A percentile compares a stretch with the other conserved stretches of the same genome.
Evolutionary conservation across 495 filamentous ascomycete genomes (phyloP).

Genomic region (Penicillium pancosmium): DNA sequence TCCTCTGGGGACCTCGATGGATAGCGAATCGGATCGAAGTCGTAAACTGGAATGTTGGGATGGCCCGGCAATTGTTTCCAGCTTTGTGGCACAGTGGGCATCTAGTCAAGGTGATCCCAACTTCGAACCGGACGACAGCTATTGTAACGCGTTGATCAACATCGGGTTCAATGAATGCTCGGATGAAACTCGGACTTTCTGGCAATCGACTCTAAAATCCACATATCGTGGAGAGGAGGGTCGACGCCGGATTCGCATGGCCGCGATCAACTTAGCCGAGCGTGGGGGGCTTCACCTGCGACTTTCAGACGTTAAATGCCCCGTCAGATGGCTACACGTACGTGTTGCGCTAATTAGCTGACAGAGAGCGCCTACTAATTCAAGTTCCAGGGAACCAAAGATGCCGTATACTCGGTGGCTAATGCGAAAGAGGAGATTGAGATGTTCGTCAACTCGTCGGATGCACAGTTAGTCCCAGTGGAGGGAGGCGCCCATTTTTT

Average conservation of each 20-base stretch:
- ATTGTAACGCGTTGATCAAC: conserved; percentile 55
- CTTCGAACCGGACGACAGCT: conserved; percentile 58
- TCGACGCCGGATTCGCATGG: conserved; percentile 56
- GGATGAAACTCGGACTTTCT: conserved; percentile 47
- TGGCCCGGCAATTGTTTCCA: conserved; percentile 39
- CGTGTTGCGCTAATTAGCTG: conserved; percentile 11
- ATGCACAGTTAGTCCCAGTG: conserved; percentile 50
- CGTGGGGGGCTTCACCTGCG: conserved; percentile 59
- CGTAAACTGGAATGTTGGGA: conserved; percentile 61
- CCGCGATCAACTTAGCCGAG: conserved; percentile 57
- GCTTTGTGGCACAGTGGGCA: conserved; percentile 52
- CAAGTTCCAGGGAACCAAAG: conserved; percentile 50
- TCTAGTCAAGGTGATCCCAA: conserved; percentile 44
- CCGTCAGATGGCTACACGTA: conserved; percentile 66
- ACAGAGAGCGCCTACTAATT: neutral
- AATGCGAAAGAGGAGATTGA: conserved; percentile 60
- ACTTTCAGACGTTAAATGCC: conserved; percentile 58
- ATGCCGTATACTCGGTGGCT: conserved; percentile 50
- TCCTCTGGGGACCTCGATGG: conserved; percentile 64
- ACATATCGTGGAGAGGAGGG: conserved; percentile 64
- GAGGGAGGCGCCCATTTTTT: conserved; percentile 62
- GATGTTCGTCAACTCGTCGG: conserved; percentile 54
- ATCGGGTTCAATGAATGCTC: conserved; percentile 55
- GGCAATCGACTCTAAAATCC: conserved; percentile 53
- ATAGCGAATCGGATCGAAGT: conserved; percentile 58